phyloP scores from a whole-genome alignment of 73 alveolate species.

The Paramecium pentaurelia region DNA sequence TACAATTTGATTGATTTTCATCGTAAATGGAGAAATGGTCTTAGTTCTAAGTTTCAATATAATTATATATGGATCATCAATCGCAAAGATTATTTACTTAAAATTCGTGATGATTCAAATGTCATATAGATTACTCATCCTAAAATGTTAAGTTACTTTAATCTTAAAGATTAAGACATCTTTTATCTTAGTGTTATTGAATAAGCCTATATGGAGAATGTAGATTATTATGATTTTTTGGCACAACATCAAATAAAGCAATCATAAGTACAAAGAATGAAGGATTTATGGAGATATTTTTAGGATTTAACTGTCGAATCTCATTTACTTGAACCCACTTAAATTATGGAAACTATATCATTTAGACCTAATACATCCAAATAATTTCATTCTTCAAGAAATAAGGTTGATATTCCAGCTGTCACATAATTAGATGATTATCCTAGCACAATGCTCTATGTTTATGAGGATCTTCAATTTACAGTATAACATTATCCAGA shows the following conservation, averaged over 20 bases:
- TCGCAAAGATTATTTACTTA: neutral
- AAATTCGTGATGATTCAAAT: neutral
- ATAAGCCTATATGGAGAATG: neutral
- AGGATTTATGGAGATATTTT: neutral
- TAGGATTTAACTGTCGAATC: neutral
- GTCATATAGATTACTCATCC: neutral
- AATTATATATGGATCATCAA: neutral
- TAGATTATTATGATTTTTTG: neutral
- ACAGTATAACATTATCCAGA: neutral
- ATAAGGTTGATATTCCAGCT: neutral
- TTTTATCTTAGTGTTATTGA: neutral
- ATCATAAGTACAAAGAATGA: neutral
- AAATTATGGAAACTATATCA: neutral
- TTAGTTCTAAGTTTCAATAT: neutral
- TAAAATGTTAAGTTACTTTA: neutral
- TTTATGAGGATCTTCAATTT: neutral
- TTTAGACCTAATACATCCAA: neutral
- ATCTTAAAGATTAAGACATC: neutral
- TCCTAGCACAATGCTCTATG: neutral
- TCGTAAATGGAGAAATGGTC: neutral
- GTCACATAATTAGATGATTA: neutral
- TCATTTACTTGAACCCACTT: neutral
- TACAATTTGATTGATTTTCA: neutral
- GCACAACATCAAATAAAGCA: neutral
- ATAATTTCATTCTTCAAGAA: neutral